Conservation (phyloP, 1,284 basidiomycete genomes). For the Ceratobasidium papillatum region DNA sequence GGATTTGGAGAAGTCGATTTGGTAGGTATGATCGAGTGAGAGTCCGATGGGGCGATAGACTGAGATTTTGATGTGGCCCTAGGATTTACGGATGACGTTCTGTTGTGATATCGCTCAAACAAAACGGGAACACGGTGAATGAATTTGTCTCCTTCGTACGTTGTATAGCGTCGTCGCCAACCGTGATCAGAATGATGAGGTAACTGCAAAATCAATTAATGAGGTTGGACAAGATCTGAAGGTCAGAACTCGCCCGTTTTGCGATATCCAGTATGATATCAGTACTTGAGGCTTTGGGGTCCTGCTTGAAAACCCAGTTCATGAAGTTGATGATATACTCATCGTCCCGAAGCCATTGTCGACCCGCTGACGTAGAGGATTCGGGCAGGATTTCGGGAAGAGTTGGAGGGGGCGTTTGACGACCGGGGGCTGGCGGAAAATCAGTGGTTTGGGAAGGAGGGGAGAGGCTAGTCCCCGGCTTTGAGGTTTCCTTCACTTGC, state of each 20-base stretch:
- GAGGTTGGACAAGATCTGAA: neutral
- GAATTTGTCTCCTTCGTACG: constrained; percentile 5
- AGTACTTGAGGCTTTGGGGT: neutral
- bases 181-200: neutral
- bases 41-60: neutral
- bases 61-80: neutral
- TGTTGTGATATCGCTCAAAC: constrained; percentile 1
- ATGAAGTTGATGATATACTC: constrained; percentile 34
- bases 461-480: neutral
- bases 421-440: neutral
- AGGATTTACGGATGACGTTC: neutral
- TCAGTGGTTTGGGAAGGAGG: neutral
- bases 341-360: constrained; percentile 8
- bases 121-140: constrained; percentile 20
- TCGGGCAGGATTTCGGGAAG: neutral
- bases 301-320: constrained; percentile 29
- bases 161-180: constrained; percentile 15
- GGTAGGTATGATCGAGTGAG: neutral
- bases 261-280: constrained; percentile 34
- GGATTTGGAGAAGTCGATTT: neutral
- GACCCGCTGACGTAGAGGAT: neutral
- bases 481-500: neutral
- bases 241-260: neutral
- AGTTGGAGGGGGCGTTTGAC: neutral
- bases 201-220: neutral